Conservation (phyloP, 352 stramenopile species). For the Phytophthora tubulina region DNA sequence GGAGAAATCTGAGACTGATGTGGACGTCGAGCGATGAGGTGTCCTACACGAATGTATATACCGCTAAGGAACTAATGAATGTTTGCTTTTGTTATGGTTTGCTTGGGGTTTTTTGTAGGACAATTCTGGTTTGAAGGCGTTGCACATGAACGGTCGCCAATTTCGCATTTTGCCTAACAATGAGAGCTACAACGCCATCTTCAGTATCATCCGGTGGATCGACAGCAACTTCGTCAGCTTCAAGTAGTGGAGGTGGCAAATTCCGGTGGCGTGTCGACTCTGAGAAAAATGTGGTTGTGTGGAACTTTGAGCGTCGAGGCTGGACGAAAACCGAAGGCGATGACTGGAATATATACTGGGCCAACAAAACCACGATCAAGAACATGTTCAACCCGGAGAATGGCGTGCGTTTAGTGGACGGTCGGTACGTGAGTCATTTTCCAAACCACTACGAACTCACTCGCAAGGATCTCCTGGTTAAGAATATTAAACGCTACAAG, state of each 20-base stretch:
- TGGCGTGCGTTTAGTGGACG: conserved; percentile 64
- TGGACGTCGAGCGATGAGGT: background rate
- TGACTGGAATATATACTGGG: conserved; percentile 96
- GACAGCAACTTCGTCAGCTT: conserved; percentile 7
- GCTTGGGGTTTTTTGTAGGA: too few relatives aligned
- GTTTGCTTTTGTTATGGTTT: too few relatives aligned
- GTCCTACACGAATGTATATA: conserved; percentile 19
- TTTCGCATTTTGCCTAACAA: background rate
- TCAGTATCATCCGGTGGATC: conserved; percentile 5
- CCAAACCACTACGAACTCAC: conserved; percentile 95
- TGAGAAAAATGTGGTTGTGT: conserved; percentile 86
- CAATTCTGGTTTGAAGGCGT: background rate
- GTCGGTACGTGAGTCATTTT: conserved; percentile 87
- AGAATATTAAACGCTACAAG: conserved; percentile 94
- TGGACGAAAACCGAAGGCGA: conserved; percentile 86
- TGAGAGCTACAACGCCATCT: conserved; percentile 17
- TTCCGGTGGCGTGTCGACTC: conserved; percentile 77
- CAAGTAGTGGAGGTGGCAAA: conserved; percentile 24
- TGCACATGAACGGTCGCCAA: conserved; percentile 15
- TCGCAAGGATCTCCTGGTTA: conserved; percentile 94
- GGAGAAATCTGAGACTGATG: conserved; percentile 20
- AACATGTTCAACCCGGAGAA: conserved; percentile 92
- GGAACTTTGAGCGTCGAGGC: conserved; percentile 86
- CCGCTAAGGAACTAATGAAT: background rate
- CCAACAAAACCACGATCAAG: conserved; percentile 90